These are phyloP conservation scores for Tetragonia tetragonoides DNA, from an alignment of 148 eudicot species.

Conservation along the genomic window DNA sequence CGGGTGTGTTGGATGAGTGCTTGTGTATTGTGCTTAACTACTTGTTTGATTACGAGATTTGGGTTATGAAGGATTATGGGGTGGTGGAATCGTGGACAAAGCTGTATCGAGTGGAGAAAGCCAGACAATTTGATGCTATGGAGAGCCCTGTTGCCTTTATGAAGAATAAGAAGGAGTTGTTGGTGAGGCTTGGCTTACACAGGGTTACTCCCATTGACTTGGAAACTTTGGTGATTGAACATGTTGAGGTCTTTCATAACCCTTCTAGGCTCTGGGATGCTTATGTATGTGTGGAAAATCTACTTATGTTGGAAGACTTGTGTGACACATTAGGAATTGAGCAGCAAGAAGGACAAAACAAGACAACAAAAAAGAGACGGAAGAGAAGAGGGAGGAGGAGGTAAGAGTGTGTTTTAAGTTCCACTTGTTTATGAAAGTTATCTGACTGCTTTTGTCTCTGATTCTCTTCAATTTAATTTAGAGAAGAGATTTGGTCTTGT, in stretches of 20 bases:
- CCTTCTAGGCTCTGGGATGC: neutral
- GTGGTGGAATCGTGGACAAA: conserved; percentile 21
- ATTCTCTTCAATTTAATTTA: no score
- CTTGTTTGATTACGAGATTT: neutral
- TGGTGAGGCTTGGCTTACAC: neutral
- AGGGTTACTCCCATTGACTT: conserved; percentile 9
- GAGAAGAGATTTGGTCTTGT: no score
- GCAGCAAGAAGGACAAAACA: conserved; percentile 1
- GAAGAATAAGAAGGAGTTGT: conserved; percentile 7
- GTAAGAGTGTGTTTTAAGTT: neutral
- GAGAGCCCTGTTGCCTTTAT: conserved; percentile 11
- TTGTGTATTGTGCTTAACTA: conserved; percentile 9
- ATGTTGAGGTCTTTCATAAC: neutral
- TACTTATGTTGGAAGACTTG: conserved; percentile 16
- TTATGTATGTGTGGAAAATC: conserved; percentile 21
- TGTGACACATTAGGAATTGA: neutral
- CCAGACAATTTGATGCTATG: neutral
- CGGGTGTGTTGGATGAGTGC: conserved; percentile 19
- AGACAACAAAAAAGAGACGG: neutral
- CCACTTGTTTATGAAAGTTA: neutral
- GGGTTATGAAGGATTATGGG: conserved; percentile 22
- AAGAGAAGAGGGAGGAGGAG: neutral
- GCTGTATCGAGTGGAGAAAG: conserved; percentile 4
- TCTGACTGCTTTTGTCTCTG: neutral
- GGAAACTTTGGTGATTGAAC: conserved; percentile 1